These are phyloP conservation scores for Aspergillus conjunctus DNA, from an alignment of 495 filamentous ascomycete species.

Conservation along the genomic window DNA sequence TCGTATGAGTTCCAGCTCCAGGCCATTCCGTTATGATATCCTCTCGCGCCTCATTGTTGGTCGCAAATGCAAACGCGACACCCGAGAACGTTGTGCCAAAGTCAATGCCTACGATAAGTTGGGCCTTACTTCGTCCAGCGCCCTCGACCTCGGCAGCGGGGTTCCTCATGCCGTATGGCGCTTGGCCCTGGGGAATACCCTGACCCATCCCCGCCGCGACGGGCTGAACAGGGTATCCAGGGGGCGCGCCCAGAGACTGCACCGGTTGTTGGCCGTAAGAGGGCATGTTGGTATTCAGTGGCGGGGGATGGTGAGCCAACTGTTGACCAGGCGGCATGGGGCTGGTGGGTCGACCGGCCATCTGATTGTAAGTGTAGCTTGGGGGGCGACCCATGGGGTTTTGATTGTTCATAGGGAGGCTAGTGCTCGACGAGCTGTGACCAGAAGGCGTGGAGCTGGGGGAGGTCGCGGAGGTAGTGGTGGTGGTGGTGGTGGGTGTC, in stretches of 20 bases:
- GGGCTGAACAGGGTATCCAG: constrained; percentile 52
- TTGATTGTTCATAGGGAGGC: constrained; percentile 55
- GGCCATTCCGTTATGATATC: constrained; percentile 84
- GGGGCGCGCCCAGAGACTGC: constrained; percentile 54
- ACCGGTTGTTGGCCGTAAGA: constrained; percentile 55
- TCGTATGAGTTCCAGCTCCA: constrained; percentile 74
- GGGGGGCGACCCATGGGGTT: constrained; percentile 61
- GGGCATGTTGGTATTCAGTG: constrained; percentile 64
- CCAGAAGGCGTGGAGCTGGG: constrained; percentile 43
- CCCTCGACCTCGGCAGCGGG: constrained; percentile 80
- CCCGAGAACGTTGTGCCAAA: constrained; percentile 80
- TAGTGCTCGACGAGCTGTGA: constrained; percentile 53
- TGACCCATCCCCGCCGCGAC: constrained; percentile 48
- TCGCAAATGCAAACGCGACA: constrained; percentile 78
- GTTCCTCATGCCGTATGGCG: constrained; percentile 47
- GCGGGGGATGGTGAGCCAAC: constrained; percentile 69
- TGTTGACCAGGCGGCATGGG: constrained; percentile 61
- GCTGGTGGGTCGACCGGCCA: constrained; percentile 58
- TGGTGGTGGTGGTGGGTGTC: constrained; percentile 35
- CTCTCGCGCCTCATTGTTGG: constrained; percentile 73
- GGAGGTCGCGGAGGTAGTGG: constrained; percentile 39
- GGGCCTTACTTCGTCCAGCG: constrained; percentile 70
- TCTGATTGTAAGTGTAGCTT: constrained; percentile 72
- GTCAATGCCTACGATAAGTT: constrained; percentile 73
- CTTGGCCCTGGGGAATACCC: constrained; percentile 40